Percentiles rank a stretch among this genome's conserved stretches.
These are phyloP conservation scores for Sutorius eximius DNA, from an alignment of 1,284 basidiomycete genomes.

Conservation along the genomic window DNA sequence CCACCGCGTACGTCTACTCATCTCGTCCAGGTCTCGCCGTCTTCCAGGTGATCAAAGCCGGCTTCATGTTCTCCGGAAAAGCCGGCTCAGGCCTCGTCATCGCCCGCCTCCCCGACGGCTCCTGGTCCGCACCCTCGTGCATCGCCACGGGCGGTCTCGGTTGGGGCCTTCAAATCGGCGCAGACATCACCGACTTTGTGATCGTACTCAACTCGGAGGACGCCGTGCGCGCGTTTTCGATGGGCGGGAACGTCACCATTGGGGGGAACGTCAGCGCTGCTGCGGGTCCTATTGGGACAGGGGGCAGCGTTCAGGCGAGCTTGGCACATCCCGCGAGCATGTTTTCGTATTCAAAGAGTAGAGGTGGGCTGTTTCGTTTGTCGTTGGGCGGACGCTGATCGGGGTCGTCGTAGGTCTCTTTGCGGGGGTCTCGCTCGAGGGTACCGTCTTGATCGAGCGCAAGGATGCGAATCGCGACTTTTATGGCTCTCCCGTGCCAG, in stretches of 20 bases:
- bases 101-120: slow-evolving; percentile 92
- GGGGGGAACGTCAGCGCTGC: slow-evolving; percentile 85
- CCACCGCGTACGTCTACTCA: neutral
- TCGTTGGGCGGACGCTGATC: neutral
- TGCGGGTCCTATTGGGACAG: slow-evolving; percentile 94
- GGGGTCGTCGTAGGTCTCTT: slow-evolving; percentile 70
- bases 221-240: slow-evolving; percentile 91
- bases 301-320: slow-evolving; percentile 85
- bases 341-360: slow-evolving; percentile 96
- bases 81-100: slow-evolving; percentile 94
- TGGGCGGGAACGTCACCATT: slow-evolving; percentile 95
- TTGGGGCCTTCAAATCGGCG: slow-evolving; percentile 95
- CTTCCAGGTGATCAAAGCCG: slow-evolving; percentile 93
- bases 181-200: slow-evolving; percentile 85
- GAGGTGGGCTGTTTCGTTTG: slow-evolving; percentile 51
- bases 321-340: slow-evolving; percentile 93
- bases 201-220: slow-evolving; percentile 97
- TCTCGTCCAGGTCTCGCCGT: slow-evolving; percentile 76
- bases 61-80: slow-evolving; percentile 96
- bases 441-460: slow-evolving; percentile 92
- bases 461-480: slow-evolving; percentile 94
- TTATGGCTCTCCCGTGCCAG: slow-evolving; percentile 91
- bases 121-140: slow-evolving; percentile 96
- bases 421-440: slow-evolving; percentile 93
- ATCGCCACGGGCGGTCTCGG: slow-evolving; percentile 97